Base-by-base conservation (phyloP, 495 filamentous ascomycete species). In the Xylaria acuta region DNA sequence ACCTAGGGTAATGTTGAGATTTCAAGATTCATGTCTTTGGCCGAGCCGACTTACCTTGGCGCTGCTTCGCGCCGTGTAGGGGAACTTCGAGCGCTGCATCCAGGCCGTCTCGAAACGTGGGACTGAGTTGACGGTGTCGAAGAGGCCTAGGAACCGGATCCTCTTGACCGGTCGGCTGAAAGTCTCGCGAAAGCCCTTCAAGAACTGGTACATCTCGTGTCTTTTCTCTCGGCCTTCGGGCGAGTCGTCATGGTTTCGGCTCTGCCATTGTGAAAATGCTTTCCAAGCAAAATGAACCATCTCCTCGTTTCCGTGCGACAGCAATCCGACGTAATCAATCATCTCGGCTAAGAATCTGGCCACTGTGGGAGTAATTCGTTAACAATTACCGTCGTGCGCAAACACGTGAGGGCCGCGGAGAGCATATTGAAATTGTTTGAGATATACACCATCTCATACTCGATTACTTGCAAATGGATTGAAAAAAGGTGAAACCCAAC, bases 241-340 rank as follows among this genome's bases (percentile, higher is more conserved):
- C 0, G 90, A 87, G 0, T 84, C 84, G 60, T 84, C 84, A 8
- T 87, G 87, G 30, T 87, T 83, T 0, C 93, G 88, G 72, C 89
- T 88, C 78, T 97, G 92, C 93, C 93, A 97, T 71, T 90, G 92
- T 59, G 91, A 87, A 73, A 97, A 97, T 0, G 93, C 93, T 81
- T 95, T 94, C 93, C 93, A 96, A 4, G 92, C 94, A 72, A 97
- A 97, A 0, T 84, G 82, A 22, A 92, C 88, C 89, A 97, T 90
- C 73, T 96, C 94, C 75, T 97, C 93, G 74, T 97, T 97, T n/a
- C 93, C 94, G 70, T 89, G 88, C 53, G 89, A 91, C 0, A 96
- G 85, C 12, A 97, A 84, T 18, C 94, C 93, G 67, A 97, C 89
- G 69, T 93, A 91, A 75, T 94, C 92, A 16, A 97, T 84, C 94